Evolutionary conservation across 805 yeast genomes (phyloP), one percentile per base, ranked within the genome.

Genomic region (Schwanniomyces polymorphus): DNA sequence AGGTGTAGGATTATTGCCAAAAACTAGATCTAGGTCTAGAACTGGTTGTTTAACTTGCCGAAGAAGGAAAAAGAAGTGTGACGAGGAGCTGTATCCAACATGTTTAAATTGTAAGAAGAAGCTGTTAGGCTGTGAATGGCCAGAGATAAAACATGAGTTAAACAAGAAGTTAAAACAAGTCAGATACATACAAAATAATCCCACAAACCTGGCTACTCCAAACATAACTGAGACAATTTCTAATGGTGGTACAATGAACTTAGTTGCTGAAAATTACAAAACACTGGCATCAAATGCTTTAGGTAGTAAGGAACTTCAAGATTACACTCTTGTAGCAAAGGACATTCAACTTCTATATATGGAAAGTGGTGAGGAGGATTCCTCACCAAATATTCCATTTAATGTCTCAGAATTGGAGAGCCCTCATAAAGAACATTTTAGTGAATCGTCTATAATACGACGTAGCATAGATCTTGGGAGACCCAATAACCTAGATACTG

Each of bases 21-120:
- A 14, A 8, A 38, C 18, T 31, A 56, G 57, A 46, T 58, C 59
- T 51, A 60, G 81, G 56, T 73, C 78, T 7, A 71, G 76, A 50
- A 74, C 80, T 4, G 82, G 82, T 4, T 82, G 86, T 55, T 68
- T 81, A 50, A 81, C 84, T 39, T 84, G 89, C 60, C 72, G 87
- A 44, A 75, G 78, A 51, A 74, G 86, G 55, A 84, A 83, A 65
- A 75, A 84, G 67, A 82, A 82, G 67, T 82, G 88, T 63, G 86
- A 82, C 55, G 80, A 80, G 51, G 62, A 64, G 26, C 62, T 59
- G 60, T 66, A 61, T 45, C 71, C 71, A 3, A 47, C 45, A 2
- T 67, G 72, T 52, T 47, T 46, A 26, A 61, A 62, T 45, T 67
- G 72, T 46, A 47, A 51, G 27, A 17, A 14, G 6, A 60, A 58